phyloP scores from a whole-genome alignment of 352 stramenopile species.

The Globisporangium cederbergense region DNA sequence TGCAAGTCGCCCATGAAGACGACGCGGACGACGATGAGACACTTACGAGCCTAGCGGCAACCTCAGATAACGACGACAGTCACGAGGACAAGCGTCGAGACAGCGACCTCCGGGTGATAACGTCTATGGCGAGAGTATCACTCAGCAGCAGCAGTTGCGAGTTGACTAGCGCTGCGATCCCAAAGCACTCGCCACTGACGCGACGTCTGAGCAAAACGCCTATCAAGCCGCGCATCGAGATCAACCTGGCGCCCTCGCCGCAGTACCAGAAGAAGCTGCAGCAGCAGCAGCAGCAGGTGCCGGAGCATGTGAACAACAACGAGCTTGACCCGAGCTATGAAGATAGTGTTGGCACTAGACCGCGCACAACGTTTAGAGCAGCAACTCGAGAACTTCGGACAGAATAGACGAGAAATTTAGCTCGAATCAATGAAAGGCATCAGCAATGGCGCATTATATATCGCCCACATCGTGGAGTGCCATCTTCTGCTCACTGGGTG shows the following conservation, averaged over 20 bases:
- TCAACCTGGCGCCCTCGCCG: constrained; percentile 33
- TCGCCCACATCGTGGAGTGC: neutral
- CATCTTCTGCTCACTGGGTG: neutral
- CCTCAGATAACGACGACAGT: neutral
- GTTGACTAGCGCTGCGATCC: neutral
- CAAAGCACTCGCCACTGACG: constrained; percentile 25
- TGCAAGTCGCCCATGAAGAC: constrained; percentile 36
- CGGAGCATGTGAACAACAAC: neutral
- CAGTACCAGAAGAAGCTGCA: constrained; percentile 18
- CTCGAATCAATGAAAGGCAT: too few relatives aligned
- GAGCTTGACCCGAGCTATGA: neutral
- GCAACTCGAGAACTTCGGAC: neutral
- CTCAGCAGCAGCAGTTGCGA: neutral
- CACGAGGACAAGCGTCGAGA: neutral
- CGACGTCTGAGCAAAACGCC: constrained; percentile 29
- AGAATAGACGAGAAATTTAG: neutral
- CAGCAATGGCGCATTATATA: neutral
- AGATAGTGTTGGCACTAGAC: neutral
- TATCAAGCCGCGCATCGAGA: constrained; percentile 40
- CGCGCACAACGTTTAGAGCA: neutral
- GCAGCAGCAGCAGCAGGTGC: neutral
- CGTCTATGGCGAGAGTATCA: neutral
- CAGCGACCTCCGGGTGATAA: neutral
- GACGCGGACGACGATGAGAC: constrained; percentile 11
- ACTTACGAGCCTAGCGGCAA: neutral